A percentile compares a stretch with the other conserved stretches of the same genome.
Conservation (phyloP, 768 basidiomycete species). For the Kwoniella heveanensis region DNA sequence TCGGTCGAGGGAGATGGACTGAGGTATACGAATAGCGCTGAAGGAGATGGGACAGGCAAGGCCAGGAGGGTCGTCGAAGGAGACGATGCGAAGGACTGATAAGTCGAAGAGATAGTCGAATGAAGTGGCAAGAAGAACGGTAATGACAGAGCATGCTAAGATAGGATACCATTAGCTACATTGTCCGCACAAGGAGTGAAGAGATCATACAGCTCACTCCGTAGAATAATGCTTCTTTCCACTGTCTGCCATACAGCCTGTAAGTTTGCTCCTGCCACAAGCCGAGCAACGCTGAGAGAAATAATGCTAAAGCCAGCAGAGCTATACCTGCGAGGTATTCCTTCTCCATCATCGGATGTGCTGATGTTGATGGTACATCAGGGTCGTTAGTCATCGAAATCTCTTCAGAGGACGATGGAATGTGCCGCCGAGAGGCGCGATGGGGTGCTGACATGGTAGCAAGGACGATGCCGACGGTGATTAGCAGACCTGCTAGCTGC, state of each 20-base stretch:
- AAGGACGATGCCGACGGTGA: constrained; percentile 71
- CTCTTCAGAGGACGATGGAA: neutral
- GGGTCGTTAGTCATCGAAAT: neutral
- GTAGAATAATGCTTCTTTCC: constrained; percentile 84
- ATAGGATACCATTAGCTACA: neutral
- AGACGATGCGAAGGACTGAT: constrained; percentile 63
- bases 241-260: constrained; percentile 69
- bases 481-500: constrained; percentile 67
- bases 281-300: constrained; percentile 71
- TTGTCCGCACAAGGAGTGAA: too few relatives aligned
- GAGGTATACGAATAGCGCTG: neutral
- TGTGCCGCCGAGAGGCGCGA: constrained; percentile 3
- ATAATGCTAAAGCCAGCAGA: constrained; percentile 68
- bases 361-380: neutral
- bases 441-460: constrained; percentile 66
- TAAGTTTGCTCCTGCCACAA: constrained; percentile 77
- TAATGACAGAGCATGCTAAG: constrained; percentile 75
- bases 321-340: constrained; percentile 67
- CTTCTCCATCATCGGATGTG: constrained; percentile 9
- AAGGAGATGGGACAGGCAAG: constrained; percentile 17
- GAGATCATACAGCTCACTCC: constrained; percentile 62
- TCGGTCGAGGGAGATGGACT: too few relatives aligned
- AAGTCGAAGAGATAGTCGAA: constrained; percentile 63
- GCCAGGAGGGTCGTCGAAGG: constrained; percentile 50
- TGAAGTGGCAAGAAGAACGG: constrained; percentile 71